Base-by-base conservation (phyloP, 306 rosid species). In the Arachis stenosperma region DNA sequence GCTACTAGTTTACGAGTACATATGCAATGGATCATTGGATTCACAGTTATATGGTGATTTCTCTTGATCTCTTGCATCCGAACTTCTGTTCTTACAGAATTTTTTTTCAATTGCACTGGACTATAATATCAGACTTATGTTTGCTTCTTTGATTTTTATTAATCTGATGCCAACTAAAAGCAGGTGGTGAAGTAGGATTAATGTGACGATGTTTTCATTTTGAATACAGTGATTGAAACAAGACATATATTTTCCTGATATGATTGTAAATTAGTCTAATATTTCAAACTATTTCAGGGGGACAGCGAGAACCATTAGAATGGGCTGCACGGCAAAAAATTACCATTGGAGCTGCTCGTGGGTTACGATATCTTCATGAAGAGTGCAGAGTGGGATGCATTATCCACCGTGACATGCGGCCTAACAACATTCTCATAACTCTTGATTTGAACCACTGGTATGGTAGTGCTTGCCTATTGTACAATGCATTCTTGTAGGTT, bases 361-460 rank as follows among this genome's bases (percentile, higher is more conserved):
- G 98, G 27, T 81, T 94, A 67, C 86, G 99, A 71, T 94, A 94
- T 88, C 97, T 94, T 76, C 99, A 94, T 44, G 98, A 94, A 83
- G 99, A 94, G 81, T 94, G 99, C 78, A 83, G 98, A 83, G 99
- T 94, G 13, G 99, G 99, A 74, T 94, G 98, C 82, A 94, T 94
- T 70, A 96, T 94, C 79, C 99, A 94, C 82, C 97, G 98, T 68
- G 99, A 94, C 79, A 91, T 94, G 99, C 84, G 99, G 77, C 99
- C 99, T 40, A 94, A 94, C 85, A 94, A 94, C 91, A 91, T 94
- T 74, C 99, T 94, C 50, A 88, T 94, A 70, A 94, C 99, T 59
- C 99, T 91, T 91, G 99, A 94, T 85, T 94, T 88, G 97, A 94
- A 59, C 98, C 99, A 62, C 81, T 94, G 91, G 99, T 94, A 85